phyloP scores from a whole-genome alignment of 768 basidiomycete genomes.

The Pleurotus giganteus region DNA sequence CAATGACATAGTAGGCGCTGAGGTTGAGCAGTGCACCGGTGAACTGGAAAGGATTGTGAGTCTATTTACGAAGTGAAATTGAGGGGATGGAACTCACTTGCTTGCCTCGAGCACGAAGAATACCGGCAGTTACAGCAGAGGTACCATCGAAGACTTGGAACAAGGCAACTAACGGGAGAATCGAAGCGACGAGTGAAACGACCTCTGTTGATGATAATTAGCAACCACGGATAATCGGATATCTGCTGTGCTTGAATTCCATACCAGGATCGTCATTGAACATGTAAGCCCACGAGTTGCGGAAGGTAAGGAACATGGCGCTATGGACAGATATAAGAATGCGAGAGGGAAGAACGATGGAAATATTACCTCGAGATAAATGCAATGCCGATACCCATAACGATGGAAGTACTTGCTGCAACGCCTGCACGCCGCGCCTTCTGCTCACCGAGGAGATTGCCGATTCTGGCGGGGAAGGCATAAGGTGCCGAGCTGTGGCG shows the following conservation, averaged over 20 bases:
- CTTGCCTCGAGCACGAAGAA: constrained; percentile 82
- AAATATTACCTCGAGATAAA: constrained; percentile 58
- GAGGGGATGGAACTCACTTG: constrained; percentile 39
- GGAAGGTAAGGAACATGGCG: constrained; percentile 54
- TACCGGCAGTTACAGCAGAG: constrained; percentile 64
- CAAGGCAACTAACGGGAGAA: constrained; percentile 73
- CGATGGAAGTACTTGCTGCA: constrained; percentile 60
- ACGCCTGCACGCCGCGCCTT: constrained; percentile 72
- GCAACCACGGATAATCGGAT: constrained; percentile 8
- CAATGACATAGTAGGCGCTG: constrained; percentile 79
- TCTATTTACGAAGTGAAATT: constrained; percentile 4
- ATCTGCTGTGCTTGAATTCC: constrained; percentile 12
- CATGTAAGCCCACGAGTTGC: constrained; percentile 65
- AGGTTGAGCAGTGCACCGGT: constrained; percentile 79
- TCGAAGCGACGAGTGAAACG: constrained; percentile 58
- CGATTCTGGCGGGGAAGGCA: constrained; percentile 51
- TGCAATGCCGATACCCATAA: constrained; percentile 65
- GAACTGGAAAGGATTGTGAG: constrained; percentile 34
- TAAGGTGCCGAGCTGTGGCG: background rate
- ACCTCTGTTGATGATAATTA: constrained; percentile 45
- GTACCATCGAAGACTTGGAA: constrained; percentile 88
- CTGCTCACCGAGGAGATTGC: constrained; percentile 83
- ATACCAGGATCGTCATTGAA: constrained; percentile 70
- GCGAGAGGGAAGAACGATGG: background rate
- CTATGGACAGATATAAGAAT: constrained; percentile 27